Conservation (phyloP, 345 rosid species). For the Pelargonium nanum region DNA sequence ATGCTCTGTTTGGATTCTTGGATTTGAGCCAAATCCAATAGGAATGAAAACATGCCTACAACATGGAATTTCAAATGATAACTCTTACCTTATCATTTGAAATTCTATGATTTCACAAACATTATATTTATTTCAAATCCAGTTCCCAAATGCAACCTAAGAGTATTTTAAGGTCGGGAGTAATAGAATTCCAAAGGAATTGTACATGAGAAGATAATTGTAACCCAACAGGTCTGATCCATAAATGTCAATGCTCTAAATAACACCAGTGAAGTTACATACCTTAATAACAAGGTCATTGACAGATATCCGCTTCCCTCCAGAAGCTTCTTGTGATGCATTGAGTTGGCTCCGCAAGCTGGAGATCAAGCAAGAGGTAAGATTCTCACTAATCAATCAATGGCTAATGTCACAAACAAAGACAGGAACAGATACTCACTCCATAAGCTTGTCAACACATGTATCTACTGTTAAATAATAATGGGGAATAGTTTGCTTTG, state of each 20-base stretch:
- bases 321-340: constrained; percentile 77
- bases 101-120: too few species aligned
- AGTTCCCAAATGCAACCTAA: too few species aligned
- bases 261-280: constrained; percentile 7
- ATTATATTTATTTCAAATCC: too few species aligned
- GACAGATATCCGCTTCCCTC: constrained; percentile 82
- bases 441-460: constrained; percentile 86
- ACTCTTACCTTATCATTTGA: too few species aligned
- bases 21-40: too few species aligned
- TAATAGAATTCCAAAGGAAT: too few species aligned
- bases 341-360: constrained; percentile 78
- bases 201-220: too few species aligned
- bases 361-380: constrained; percentile 16
- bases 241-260: too few species aligned
- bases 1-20: too few species aligned
- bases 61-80: too few species aligned
- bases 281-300: constrained; percentile 99
- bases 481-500: constrained; percentile 97
- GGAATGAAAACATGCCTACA: too few species aligned
- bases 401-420: neutral
- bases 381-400: constrained; percentile 3
- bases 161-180: neutral
- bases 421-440: constrained; percentile 33
- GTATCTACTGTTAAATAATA: constrained; percentile 88
- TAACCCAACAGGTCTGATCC: too few species aligned